Base-by-base conservation (phyloP, 306 rosid species). In the Comarum palustre region DNA sequence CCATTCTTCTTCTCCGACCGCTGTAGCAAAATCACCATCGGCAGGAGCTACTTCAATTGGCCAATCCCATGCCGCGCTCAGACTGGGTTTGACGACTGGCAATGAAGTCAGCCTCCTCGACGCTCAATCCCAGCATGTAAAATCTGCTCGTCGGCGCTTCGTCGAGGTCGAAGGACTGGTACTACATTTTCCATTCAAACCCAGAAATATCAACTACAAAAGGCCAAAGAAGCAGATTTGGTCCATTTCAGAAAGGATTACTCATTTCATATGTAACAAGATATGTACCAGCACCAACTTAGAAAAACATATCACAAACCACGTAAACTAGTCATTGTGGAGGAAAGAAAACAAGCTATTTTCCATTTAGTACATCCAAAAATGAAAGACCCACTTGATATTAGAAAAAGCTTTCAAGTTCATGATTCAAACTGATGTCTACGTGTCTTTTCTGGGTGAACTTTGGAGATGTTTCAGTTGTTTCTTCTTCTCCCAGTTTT, bases 251-350 rank as follows among this genome's bases (percentile, higher is more conserved):
- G 74, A 67, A 60, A 74, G 79, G 86, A 79, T 46, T 82, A 79
- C 86, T 71, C 82, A 78, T 82, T 80, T 73, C 72, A 82, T 78
- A 86, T 71, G 84, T 84, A 70, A 83, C 79, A 83, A 25, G 70
- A 78, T 82, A 77, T 74, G 86, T 79, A 81, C 86, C 70, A 73
- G 81, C 78, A 71, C 85, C 72, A 85, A 77, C 87, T 89, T 89
- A 85, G 89, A 89, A 81, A 81, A 85, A 85, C 89, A 93, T 90
- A 87, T 93, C 80, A 77, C 86, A 85, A 85, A 69, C 79, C 79
- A 75, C 87, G 59, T 82, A 69, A 86, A 75, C 68, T 82, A 84
- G 92, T 84, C 89, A 84, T 86, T 90, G 83, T 51, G 76, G 73
- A 76, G 85, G 83, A 80, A 75, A 83, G 85, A 75, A 75, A 88